Evolutionary conservation across 2,329 filamentous ascomycete species (phyloP), one percentile per base, ranked within the genome.

Genomic region (Xylariales sp.): DNA sequence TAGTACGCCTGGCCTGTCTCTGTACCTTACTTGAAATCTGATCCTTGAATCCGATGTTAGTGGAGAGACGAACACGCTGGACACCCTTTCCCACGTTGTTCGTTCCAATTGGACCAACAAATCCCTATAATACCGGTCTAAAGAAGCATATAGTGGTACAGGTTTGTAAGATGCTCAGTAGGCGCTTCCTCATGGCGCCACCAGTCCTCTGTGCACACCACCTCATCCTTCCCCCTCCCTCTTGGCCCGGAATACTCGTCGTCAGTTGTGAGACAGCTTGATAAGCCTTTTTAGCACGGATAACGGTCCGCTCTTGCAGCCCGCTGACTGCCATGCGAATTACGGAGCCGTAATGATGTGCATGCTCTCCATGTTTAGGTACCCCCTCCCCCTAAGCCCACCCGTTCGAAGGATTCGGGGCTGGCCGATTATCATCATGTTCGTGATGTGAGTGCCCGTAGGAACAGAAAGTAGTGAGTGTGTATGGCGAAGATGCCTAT

Each of bases 41-140:
- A 52, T 56, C 14, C 12, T 60, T 49, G 61, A 66, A 61, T 67
- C 63, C 45, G 52, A 69, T 69, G 65, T 57, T 62, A 58, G 65
- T 65, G 65, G 68, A 68, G 68, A 62, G 59, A 46, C 28, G 65
- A 71, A 67, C 65, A 70, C 71, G 69, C 67, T 69, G 69, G 71
- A 60, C 69, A 72, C 64, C 65, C 61, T 60, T 68, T 69, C 69
- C 71, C 73, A 75, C 75, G 74, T 75, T 75, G 70, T 74, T 53
- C 52, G 63, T 58, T 68, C 70, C 62, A 55, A 76, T 76, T 76
- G 74, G 75, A 59, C 69, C 71, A 71, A 67, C 69, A 62, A 71
- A 73, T 69, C 43, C 53, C 39, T 60, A 65, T 49, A 60, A 63
- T 45, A 49, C 67, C 65, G 57, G 58, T 65, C 62, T 63, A 55